Evolutionary conservation across 2,329 filamentous ascomycete species (phyloP).

Genomic region (Corinectria fuckeliana): DNA sequence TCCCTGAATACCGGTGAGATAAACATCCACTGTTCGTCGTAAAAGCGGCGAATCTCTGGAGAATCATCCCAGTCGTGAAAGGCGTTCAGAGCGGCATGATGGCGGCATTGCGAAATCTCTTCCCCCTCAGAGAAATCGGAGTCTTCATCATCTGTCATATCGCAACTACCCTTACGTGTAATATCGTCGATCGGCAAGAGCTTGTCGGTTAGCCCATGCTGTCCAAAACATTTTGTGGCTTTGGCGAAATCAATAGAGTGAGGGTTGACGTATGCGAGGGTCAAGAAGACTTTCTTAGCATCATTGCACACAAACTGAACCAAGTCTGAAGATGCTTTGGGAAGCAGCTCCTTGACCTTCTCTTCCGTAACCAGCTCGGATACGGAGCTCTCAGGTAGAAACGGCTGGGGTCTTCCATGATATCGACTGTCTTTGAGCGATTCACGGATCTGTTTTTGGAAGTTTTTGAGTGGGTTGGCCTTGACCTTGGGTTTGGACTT

Average conservation of each 20-base stretch:
- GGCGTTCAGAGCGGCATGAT: neutral
- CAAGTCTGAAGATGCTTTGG: neutral
- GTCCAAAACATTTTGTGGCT: neutral
- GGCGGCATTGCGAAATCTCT: neutral
- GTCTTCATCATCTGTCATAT: neutral
- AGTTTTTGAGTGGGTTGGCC: neutral
- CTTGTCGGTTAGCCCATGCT: neutral
- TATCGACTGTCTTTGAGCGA: neutral
- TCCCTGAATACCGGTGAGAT: constrained; percentile 4
- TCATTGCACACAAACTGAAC: neutral
- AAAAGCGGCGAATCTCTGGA: neutral
- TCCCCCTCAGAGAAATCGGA: too few relatives aligned
- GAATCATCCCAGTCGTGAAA: constrained; percentile 9
- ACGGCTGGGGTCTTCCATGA: neutral
- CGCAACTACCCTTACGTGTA: neutral
- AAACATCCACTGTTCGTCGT: constrained; percentile 6
- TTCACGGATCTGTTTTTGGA: neutral
- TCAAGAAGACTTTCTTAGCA: neutral
- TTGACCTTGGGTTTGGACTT: neutral
- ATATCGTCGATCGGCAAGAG: constrained; percentile 7
- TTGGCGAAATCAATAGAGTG: too few relatives aligned
- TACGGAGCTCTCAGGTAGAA: neutral
- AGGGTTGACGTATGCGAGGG: neutral
- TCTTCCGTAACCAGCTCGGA: neutral
- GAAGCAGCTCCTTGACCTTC: neutral